A percentile compares a stretch with the other conserved stretches of the same genome.
These are phyloP conservation scores for Spergularia azorica DNA, from an alignment of 179 eudicot genomes.

Conservation along the genomic window DNA sequence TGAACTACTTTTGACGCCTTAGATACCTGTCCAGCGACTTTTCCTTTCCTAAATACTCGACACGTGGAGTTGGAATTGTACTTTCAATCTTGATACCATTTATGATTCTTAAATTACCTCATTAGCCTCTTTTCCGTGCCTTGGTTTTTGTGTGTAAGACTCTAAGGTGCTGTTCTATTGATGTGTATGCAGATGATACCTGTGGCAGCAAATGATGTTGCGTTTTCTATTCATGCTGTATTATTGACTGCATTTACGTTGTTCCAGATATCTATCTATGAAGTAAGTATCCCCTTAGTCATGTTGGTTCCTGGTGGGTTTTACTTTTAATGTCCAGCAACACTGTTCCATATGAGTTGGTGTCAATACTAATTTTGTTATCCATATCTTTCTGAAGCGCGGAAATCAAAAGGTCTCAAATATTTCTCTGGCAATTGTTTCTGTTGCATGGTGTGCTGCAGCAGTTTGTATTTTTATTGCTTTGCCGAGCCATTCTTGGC, in stretches of 20 bases:
- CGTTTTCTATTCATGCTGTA: slow-evolving; percentile 89
- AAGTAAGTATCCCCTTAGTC: slow-evolving; percentile 45
- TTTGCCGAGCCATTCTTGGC: slow-evolving; percentile 76
- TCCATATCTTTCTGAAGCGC: slow-evolving; percentile 44
- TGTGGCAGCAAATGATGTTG: slow-evolving; percentile 95
- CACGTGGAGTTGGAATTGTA: too few relatives aligned
- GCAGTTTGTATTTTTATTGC: slow-evolving; percentile 68
- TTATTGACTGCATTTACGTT: slow-evolving; percentile 66
- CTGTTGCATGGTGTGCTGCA: slow-evolving; percentile 57
- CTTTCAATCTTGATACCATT: too few relatives aligned
- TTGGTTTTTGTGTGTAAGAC: background rate
- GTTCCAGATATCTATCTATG: slow-evolving; percentile 83
- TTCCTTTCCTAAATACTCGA: too few relatives aligned
- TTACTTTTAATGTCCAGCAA: background rate
- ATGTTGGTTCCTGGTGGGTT: background rate
- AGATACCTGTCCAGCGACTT: too few relatives aligned
- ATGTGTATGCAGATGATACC: slow-evolving; percentile 80
- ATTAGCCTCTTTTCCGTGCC: background rate
- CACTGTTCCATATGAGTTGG: background rate
- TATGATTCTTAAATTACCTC: background rate
- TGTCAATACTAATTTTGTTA: slow-evolving; percentile 9
- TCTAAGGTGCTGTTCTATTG: background rate
- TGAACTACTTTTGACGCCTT: too few relatives aligned
- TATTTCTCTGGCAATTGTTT: slow-evolving; percentile 46
- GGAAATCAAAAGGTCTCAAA: slow-evolving; percentile 81